phyloP scores from a whole-genome alignment of 2,329 filamentous ascomycete genomes.

The Bretziella fagacearum region DNA sequence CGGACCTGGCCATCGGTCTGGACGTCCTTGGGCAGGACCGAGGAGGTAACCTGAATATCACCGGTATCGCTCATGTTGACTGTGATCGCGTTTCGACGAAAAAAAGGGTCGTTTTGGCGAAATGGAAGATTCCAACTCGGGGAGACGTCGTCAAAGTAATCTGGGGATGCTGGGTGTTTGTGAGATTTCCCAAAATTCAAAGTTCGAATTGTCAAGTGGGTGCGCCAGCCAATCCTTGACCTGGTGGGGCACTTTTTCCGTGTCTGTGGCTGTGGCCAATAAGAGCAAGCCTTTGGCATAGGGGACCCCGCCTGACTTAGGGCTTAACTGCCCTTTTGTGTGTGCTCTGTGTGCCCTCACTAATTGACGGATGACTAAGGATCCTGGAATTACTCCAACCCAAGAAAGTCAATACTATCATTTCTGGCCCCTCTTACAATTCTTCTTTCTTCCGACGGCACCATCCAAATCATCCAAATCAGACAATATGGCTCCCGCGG shows the following conservation, averaged over 20 bases:
- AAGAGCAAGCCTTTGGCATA: conserved; percentile 19
- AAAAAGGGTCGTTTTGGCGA: conserved; percentile 22
- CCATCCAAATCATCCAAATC: conserved; percentile 19
- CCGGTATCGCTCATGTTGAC: conserved; percentile 76
- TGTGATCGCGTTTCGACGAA: conserved; percentile 15
- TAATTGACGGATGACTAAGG: conserved; percentile 14
- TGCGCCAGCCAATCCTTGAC: conserved; percentile 14
- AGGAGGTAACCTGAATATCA: conserved; percentile 81
- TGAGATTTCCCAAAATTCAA: conserved; percentile 15
- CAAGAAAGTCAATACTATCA: conserved; percentile 15
- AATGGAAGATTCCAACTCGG: conserved; percentile 18
- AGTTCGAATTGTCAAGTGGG: conserved; percentile 15
- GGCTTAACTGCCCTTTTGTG: conserved; percentile 26
- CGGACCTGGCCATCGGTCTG: conserved; percentile 82
- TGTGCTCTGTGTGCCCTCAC: conserved; percentile 15
- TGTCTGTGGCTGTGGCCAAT: conserved; percentile 24
- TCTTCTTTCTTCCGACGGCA: conserved; percentile 15
- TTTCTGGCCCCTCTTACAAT: conserved; percentile 12
- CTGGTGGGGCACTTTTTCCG: conserved; percentile 21
- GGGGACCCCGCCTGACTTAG: conserved; percentile 24
- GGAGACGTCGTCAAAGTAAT: conserved; percentile 15
- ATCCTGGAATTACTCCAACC: conserved; percentile 8
- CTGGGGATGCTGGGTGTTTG: conserved; percentile 14
- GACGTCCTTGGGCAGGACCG: conserved; percentile 86
- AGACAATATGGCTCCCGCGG: conserved; percentile 32